A percentile compares a stretch with the other conserved stretches of the same genome.
phyloP scores from a whole-genome alignment of 441 rosid genomes.

The Dalechampia spathulata region DNA sequence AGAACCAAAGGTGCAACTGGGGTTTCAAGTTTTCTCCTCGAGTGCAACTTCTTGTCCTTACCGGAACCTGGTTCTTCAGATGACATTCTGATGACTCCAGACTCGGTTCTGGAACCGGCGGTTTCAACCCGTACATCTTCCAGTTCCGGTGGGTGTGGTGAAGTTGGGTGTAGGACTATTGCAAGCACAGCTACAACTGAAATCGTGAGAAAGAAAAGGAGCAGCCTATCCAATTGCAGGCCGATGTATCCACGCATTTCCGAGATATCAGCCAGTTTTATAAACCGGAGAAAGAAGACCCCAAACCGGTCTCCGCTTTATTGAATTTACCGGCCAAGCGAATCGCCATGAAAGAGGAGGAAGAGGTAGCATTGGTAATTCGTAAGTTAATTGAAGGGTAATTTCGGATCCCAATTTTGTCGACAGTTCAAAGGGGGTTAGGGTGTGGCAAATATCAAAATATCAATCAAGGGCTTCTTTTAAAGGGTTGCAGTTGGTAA shows the following conservation, averaged over 20 bases:
- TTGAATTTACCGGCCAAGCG: no score
- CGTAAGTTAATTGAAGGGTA: no score
- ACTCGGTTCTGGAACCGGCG: conserved; percentile 53
- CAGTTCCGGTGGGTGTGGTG: conserved; percentile 45
- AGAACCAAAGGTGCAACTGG: conserved; percentile 47
- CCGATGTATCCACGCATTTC: conserved; percentile 29
- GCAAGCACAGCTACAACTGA: conserved; percentile 66
- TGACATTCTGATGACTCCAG: conserved; percentile 46
- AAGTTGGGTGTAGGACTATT: conserved; percentile 39
- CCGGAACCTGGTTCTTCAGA: conserved; percentile 41
- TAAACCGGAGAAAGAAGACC: conserved; percentile 67
- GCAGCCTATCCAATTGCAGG: conserved; percentile 48
- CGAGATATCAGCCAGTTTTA: conserved; percentile 38
- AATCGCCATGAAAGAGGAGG: no score
- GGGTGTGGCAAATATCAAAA: no score
- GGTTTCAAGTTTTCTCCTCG: conserved; percentile 47
- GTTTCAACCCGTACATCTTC: conserved; percentile 51
- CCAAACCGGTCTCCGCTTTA: conserved; percentile 86
- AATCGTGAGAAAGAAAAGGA: conserved; percentile 70
- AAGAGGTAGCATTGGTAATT: no score
- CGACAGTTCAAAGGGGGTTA: no score
- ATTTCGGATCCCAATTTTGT: no score
- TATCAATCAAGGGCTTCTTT: no score
- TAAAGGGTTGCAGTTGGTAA: no score
- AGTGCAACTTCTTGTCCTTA: conserved; percentile 55